Percentiles rank a stretch among this genome's conserved stretches.
Evolutionary conservation across 2,329 filamentous ascomycete species (phyloP).

Genomic region (Ceratocystis harringtonii): DNA sequence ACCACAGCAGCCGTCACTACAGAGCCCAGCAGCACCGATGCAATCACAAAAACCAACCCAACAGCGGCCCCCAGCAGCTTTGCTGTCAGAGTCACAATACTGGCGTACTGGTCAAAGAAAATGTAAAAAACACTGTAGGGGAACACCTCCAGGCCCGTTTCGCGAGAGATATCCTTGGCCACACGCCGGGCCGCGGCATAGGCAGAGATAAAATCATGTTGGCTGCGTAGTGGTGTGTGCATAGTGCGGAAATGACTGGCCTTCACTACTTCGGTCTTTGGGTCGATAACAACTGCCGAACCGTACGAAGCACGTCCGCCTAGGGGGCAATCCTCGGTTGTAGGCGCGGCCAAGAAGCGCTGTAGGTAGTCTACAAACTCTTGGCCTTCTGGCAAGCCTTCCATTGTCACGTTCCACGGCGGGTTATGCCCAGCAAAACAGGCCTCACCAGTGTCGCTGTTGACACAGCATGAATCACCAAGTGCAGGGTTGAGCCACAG

Average conservation of each 20-base stretch:
- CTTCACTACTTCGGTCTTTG: conserved; percentile 48
- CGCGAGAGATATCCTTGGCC: conserved; percentile 54
- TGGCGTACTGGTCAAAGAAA: conserved; percentile 94
- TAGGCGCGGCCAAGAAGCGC: conserved; percentile 68
- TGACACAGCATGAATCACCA: conserved; percentile 53
- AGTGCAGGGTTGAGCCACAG: conserved; percentile 85
- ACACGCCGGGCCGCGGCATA: conserved; percentile 85
- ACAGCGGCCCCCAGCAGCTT: conserved; percentile 70
- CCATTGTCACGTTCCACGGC: conserved; percentile 76
- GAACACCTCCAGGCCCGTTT: conserved; percentile 71
- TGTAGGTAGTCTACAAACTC: conserved; percentile 80
- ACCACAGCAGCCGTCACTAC: conserved; percentile 68
- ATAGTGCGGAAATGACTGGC: conserved; percentile 86
- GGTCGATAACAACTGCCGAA: conserved; percentile 65
- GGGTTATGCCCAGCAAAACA: conserved; percentile 70
- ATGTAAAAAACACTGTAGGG: conserved; percentile 97
- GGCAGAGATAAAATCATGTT: conserved; percentile 82
- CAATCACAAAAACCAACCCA: conserved; percentile 69
- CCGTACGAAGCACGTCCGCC: conserved; percentile 81
- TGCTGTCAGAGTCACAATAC: conserved; percentile 65
- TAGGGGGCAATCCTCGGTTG: conserved; percentile 70
- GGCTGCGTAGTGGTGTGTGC: conserved; percentile 73
- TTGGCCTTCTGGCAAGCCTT: conserved; percentile 82
- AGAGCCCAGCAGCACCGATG: conserved; percentile 69
- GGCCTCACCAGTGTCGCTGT: conserved; percentile 40